Conservation (phyloP, 163 green algal genomes). For the Scenedesmus sp. region DNA sequence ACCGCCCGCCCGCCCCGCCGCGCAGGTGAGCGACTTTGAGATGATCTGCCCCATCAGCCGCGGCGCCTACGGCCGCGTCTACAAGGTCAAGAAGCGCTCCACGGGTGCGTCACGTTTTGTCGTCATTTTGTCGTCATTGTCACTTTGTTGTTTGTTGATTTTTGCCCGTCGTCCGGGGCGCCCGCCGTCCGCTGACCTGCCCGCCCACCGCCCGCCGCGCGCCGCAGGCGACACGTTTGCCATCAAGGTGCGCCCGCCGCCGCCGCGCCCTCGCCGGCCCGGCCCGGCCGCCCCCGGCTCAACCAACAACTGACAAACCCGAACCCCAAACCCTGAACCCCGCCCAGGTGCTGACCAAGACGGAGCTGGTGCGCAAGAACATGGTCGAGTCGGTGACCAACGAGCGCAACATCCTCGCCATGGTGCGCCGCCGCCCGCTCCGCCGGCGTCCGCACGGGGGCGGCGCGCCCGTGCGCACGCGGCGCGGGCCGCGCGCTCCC, state of each 20-base stretch:
- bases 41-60: constrained; percentile 94
- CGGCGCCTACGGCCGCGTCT: constrained; percentile 94
- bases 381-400: constrained; percentile 91
- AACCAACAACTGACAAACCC: no score
- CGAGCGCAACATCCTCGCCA: constrained; percentile 94
- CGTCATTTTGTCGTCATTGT: no score
- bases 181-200: no score
- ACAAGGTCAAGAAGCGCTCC: constrained; percentile 84
- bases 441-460: no score
- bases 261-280: no score
- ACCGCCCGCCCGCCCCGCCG: constrained; percentile 28
- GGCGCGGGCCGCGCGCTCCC: no score
- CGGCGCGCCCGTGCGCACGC: no score
- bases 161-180: no score
- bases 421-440: no score
- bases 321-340: no score
- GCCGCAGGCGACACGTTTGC: constrained; percentile 35
- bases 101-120: constrained; percentile 60
- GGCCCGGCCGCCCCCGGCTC: no score
- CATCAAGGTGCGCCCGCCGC: no score
- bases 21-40: constrained; percentile 89
- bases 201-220: background rate
- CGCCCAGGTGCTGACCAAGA: constrained; percentile 95
- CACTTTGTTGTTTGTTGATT: background rate
- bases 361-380: constrained; percentile 95